Conservation (phyloP, 163 green algal genomes). For the Scenedesmus sp. region DNA sequence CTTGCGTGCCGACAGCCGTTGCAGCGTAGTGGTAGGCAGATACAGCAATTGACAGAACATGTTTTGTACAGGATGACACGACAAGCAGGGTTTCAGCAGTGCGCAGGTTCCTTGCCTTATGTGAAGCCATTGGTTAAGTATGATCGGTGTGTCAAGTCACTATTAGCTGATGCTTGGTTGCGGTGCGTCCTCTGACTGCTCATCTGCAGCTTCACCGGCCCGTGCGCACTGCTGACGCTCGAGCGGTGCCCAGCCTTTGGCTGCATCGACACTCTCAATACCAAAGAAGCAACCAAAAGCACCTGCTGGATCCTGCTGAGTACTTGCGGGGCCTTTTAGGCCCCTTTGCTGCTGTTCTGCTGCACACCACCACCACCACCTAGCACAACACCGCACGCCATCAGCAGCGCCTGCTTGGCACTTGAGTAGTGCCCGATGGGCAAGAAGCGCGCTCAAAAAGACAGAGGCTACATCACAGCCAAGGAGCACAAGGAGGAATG, state of each 20-base stretch:
- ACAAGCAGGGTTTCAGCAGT: neutral
- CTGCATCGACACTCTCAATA: too few relatives aligned
- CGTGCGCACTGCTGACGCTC: neutral
- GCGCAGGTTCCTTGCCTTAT: neutral
- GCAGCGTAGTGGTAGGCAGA: too few relatives aligned
- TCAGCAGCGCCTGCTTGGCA: neutral
- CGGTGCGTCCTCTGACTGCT: neutral
- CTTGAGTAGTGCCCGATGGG: constrained; percentile 60
- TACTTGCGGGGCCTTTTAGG: neutral
- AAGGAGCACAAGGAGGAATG: constrained; percentile 94
- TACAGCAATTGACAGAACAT: neutral
- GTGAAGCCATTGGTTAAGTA: too few relatives aligned
- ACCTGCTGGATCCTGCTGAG: neutral
- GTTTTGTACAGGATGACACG: neutral
- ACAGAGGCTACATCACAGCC: constrained; percentile 89
- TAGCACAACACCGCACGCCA: neutral
- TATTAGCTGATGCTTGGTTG: too few relatives aligned
- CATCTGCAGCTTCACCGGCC: neutral
- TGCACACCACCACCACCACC: neutral
- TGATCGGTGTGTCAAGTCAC: too few relatives aligned
- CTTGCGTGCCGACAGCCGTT: too few relatives aligned
- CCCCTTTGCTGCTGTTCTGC: neutral
- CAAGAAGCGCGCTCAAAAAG: constrained; percentile 81
- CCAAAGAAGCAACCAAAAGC: neutral
- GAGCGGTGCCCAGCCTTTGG: too few relatives aligned